Evolutionary conservation across 2,329 filamentous ascomycete species (phyloP).

Genomic region (Allantophomopsis lycopodina): DNA sequence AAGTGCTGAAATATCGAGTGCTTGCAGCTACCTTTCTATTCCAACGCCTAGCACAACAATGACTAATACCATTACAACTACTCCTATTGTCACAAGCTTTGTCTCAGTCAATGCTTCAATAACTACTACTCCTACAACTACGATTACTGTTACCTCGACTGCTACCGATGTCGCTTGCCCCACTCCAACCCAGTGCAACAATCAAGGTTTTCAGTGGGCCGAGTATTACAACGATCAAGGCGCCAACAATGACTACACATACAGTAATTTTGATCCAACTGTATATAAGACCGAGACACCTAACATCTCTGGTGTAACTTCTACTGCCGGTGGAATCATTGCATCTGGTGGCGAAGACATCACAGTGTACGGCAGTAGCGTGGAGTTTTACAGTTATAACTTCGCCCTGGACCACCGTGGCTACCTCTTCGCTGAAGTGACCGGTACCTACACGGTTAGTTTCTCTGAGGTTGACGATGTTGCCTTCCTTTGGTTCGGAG

Average conservation of each 20-base stretch:
- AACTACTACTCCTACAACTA: neutral
- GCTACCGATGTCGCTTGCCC: neutral
- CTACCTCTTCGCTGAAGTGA: constrained; percentile 7
- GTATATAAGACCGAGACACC: constrained; percentile 1
- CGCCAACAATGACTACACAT: neutral
- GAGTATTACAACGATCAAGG: neutral
- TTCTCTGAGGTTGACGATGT: constrained; percentile 12
- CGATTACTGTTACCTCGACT: neutral
- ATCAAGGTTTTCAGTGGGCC: constrained; percentile 2
- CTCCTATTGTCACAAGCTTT: neutral
- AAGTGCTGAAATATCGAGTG: too few species aligned
- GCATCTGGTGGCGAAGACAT: neutral
- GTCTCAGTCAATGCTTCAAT: neutral
- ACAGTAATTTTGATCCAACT: constrained; percentile 1
- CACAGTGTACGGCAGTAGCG: constrained; percentile 1
- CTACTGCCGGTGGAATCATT: neutral
- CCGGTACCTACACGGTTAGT: constrained; percentile 14
- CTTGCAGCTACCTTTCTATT: too few species aligned
- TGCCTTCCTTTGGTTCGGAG: constrained; percentile 12
- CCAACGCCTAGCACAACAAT: neutral
- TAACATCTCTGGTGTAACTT: neutral
- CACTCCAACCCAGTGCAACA: constrained; percentile 1
- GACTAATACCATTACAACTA: neutral
- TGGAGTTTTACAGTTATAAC: neutral
- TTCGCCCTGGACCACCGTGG: constrained; percentile 9